Evolutionary conservation across 352 stramenopile genomes (phyloP).

Genomic region (Phytophthora cryptogea): DNA sequence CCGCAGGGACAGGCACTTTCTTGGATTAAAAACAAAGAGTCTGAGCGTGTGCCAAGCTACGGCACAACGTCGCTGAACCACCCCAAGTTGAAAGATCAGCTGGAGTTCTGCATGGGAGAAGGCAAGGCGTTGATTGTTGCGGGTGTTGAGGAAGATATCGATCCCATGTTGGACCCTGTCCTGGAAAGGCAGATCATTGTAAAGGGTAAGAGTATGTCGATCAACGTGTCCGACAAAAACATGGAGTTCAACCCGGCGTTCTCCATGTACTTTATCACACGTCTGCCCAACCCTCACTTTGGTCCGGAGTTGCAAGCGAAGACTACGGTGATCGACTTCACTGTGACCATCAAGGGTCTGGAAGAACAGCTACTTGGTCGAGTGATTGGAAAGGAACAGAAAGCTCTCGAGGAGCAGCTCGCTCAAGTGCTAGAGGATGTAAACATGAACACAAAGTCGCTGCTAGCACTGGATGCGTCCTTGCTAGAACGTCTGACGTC

Average conservation of each 20-base stretch:
- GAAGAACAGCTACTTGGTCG: constrained; percentile 97
- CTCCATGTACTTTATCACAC: constrained; percentile 98
- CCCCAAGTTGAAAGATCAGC: constrained; percentile 97
- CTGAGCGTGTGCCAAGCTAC: constrained; percentile 94
- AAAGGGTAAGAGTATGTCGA: constrained; percentile 96
- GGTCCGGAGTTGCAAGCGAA: constrained; percentile 98
- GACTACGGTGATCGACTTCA: constrained; percentile 99
- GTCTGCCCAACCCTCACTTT: constrained; percentile 98
- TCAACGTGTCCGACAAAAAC: constrained; percentile 99
- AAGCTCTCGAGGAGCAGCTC: constrained; percentile 98
- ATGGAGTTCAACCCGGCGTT: constrained; percentile 99
- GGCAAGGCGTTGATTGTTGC: constrained; percentile 94
- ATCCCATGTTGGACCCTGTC: constrained; percentile 98
- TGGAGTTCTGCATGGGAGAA: constrained; percentile 98
- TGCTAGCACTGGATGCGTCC: constrained; percentile 95
- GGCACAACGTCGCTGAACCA: constrained; percentile 96
- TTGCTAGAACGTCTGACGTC: constrained; percentile 96
- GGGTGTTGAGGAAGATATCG: constrained; percentile 98
- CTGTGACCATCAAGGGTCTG: constrained; percentile 95
- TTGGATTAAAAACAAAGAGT: constrained; percentile 97
- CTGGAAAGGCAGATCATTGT: constrained; percentile 97
- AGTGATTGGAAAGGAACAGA: constrained; percentile 98
- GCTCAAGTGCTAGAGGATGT: constrained; percentile 98
- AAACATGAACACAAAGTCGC: constrained; percentile 97
- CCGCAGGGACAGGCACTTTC: constrained; percentile 97